Evolutionary conservation across 371 early-diverging fungal species (phyloP), one percentile per base, ranked within the genome.

Genomic region (Cokeromyces recurvatus): DNA sequence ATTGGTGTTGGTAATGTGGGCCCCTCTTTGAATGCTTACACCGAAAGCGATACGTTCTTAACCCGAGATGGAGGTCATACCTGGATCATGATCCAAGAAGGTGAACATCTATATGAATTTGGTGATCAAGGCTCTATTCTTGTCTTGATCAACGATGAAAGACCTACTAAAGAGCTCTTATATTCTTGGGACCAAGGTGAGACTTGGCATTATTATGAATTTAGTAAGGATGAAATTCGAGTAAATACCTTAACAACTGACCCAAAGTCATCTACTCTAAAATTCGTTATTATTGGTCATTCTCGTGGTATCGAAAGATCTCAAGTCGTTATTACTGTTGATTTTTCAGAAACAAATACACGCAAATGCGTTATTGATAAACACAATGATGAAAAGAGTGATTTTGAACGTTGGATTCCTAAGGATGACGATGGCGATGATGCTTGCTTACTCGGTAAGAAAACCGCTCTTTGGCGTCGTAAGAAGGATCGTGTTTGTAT

Each of bases 1-100:
- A 69, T 97, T 64, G 97, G 87, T 20, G 87, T 95, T 12, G 97
- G 97, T 9, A 91, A 90, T 48, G 89, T 90, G 0, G 96, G 96
- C 4, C 51, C 66, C 0, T 58, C 59, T 8, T 59, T 97, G 29
- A 57, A 57, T 3, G 73, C 70, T 3, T 85, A 87, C 43, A 70
- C 64, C 2, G 68, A 81, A 10, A 68, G 86, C 19, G 74, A 88
- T 46, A 90, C 92, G 0, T 96, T 71, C 56, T 35, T 92, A 43
- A 88, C 91, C 25, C 80, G 87, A 16, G 89, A 92, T 53, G 92
- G 79, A n/a, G 93, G 93, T 15, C 73, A 74, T 19, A 81, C 67
- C 10, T 92, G 93, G 93, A 38, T 39, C 8, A 66, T 79, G 53
- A 73, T 89, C 11, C 74, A 74, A 38, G 63, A 70, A 11, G 76